phyloP scores from a whole-genome alignment of 179 eudicot species.

The Amaranthus tricolor region DNA sequence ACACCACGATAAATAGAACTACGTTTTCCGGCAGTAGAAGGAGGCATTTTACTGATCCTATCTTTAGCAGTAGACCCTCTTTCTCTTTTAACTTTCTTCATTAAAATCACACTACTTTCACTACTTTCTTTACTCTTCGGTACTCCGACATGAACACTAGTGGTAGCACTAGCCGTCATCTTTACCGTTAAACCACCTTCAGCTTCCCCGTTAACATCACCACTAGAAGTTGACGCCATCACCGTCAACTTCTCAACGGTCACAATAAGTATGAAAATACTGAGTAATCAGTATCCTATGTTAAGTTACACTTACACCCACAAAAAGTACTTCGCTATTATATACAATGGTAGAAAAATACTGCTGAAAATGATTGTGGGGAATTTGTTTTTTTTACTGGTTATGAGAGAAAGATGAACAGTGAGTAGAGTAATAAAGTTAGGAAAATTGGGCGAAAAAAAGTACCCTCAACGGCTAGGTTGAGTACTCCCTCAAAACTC shows the following conservation, averaged over 20 bases:
- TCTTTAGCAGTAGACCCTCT: constrained; percentile 92
- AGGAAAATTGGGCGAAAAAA: not conserved
- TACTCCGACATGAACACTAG: not conserved
- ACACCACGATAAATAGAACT: constrained; percentile 99
- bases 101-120: constrained; percentile 5
- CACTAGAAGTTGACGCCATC: constrained; percentile 43
- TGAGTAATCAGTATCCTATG: not conserved
- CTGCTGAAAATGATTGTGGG: too few species aligned
- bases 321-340: too few species aligned
- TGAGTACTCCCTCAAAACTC: not conserved
- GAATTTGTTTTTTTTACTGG: not conserved
- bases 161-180: constrained; percentile 5
- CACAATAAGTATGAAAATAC: not conserved
- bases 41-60: constrained; percentile 97
- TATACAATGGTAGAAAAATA: too few species aligned
- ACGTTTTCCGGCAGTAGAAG: constrained; percentile 97
- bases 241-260: constrained; percentile 18
- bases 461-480: constrained; percentile 44
- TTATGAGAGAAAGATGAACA: not conserved
- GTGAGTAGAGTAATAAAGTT: not conserved
- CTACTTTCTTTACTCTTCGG: constrained; percentile 14
- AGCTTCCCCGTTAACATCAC: constrained; percentile 23
- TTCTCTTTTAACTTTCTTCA: constrained; percentile 78
- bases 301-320: not conserved
- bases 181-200: constrained; percentile 4